Base-by-base conservation (phyloP, 2,329 filamentous ascomycete species). In the Colletotrichum sp. region DNA sequence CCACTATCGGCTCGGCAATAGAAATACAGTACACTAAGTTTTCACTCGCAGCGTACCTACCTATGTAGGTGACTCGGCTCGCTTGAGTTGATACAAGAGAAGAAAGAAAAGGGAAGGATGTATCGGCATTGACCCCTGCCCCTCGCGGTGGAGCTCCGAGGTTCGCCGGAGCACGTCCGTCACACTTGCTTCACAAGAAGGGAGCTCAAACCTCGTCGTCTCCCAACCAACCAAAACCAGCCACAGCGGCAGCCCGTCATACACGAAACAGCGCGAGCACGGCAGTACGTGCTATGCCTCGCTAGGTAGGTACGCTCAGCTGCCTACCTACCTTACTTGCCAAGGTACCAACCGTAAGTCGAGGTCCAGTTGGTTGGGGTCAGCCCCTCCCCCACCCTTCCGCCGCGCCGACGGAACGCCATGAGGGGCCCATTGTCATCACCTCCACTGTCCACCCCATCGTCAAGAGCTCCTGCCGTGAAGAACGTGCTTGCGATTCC, bases 331-430 rank as follows among this genome's bases (percentile, higher is more conserved):
- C 27, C 12, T 55, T 48, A 15, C 22, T 13, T 43, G 32, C 27
- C 12, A 36, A n/a, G 12, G 32, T 10, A 6, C 25, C 34, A 39
- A 36, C 36, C 15, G 15, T 67, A n/a, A 16, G 39, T n/a, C 18
- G 16, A 43, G 39, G 39, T n/a, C 39, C 18, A 67, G 52, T 36
- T 36, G n/a, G 34, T 58, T 43, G 72, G 61, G 72, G 62, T 34
- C 39, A 72, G 73, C 73, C 73, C 73, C 73, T 68, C 73, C 73
- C 69, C 73, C 73, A 75, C 73, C 73, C 22, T 73, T 67, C 73
- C 73, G 73, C 61, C 58, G 65, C 25, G 36, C 69, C 43, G 61
- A 66, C 73, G 62, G 61, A 66, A 67, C 61, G 43, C 43, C 56
- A 22, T 71, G 67, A 52, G 58, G 52, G 9, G 72, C 61, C 52